Evolutionary conservation across 2,329 filamentous ascomycete genomes (phyloP).

Genomic region (Beauveria brongniartii): DNA sequence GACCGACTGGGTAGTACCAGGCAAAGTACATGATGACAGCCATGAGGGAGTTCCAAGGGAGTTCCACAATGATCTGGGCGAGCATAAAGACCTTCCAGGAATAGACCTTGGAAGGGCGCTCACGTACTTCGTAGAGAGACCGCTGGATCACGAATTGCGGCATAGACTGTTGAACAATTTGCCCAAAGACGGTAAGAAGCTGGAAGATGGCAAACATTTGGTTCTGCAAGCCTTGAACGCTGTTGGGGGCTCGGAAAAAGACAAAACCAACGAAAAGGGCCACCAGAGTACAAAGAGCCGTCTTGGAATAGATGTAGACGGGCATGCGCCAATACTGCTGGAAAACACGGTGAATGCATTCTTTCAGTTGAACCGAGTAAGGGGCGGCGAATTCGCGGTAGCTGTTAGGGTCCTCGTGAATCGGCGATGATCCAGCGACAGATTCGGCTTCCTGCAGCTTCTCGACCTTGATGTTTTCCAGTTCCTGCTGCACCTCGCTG

Average conservation of each 20-base stretch:
- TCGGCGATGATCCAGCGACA: slow-evolving; percentile 17
- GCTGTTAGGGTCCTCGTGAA: slow-evolving; percentile 30
- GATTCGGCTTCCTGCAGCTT: slow-evolving; percentile 22
- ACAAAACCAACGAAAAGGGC: slow-evolving; percentile 76
- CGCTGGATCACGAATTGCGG: slow-evolving; percentile 79
- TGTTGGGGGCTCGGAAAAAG: slow-evolving; percentile 65
- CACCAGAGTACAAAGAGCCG: slow-evolving; percentile 54
- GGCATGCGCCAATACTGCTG: slow-evolving; percentile 90
- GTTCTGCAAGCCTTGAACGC: slow-evolving; percentile 72
- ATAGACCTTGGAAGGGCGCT: slow-evolving; percentile 77
- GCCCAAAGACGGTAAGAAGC: slow-evolving; percentile 72
- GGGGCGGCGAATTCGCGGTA: slow-evolving; percentile 77
- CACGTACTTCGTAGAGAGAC: slow-evolving; percentile 74
- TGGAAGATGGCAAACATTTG: slow-evolving; percentile 85
- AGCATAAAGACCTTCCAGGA: slow-evolving; percentile 81
- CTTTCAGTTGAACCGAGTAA: slow-evolving; percentile 57
- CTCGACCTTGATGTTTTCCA: slow-evolving; percentile 46
- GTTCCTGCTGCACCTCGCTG: slow-evolving; percentile 45
- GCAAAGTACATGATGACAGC: slow-evolving; percentile 68
- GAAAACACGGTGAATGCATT: slow-evolving; percentile 69
- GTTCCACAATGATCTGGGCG: slow-evolving; percentile 73
- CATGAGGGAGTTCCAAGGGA: slow-evolving; percentile 77
- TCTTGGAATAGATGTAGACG: slow-evolving; percentile 81
- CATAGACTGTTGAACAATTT: slow-evolving; percentile 74
- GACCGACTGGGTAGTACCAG: slow-evolving; percentile 81